Conservation (phyloP, 768 basidiomycete genomes). For the Mycena olivaceomarginata region DNA sequence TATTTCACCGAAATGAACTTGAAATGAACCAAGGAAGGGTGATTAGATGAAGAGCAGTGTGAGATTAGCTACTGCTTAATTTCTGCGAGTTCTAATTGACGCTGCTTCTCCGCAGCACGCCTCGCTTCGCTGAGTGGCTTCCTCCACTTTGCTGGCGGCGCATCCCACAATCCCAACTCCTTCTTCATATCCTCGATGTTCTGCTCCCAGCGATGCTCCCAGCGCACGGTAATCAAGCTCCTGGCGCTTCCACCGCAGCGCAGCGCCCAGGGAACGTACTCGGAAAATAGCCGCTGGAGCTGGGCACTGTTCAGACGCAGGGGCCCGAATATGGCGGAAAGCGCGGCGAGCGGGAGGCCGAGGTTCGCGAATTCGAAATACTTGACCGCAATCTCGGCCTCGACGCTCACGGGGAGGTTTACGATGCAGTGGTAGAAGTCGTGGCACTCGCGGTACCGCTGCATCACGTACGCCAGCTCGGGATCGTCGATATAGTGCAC, state of each 20-base stretch:
- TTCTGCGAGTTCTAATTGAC: conserved; percentile 20
- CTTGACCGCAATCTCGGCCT: conserved; percentile 95
- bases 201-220: conserved; percentile 96
- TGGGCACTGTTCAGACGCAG: conserved; percentile 78
- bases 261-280: conserved; percentile 96
- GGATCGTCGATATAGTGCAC: conserved; percentile 97
- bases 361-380: conserved; percentile 96
- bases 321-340: conserved; percentile 89
- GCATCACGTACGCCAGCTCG: conserved; percentile 98
- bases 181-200: conserved; percentile 87
- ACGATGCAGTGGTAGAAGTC: conserved; percentile 97
- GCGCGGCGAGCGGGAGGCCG: conserved; percentile 89
- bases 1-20: conserved; percentile 43
- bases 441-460: conserved; percentile 98
- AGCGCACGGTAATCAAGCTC: conserved; percentile 93
- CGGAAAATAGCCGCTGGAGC: conserved; percentile 76
- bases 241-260: conserved; percentile 85
- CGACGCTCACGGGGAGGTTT: conserved; percentile 91
- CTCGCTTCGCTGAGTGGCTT: conserved; percentile 79
- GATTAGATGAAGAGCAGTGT: conserved; percentile 23
- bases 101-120: conserved; percentile 61
- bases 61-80: not conserved
- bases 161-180: conserved; percentile 91
- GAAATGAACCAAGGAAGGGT: conserved; percentile 34
- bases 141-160: conserved; percentile 84